phyloP scores from a whole-genome alignment of 2,329 filamentous ascomycete genomes.

The Grosmannia clavigera region DNA sequence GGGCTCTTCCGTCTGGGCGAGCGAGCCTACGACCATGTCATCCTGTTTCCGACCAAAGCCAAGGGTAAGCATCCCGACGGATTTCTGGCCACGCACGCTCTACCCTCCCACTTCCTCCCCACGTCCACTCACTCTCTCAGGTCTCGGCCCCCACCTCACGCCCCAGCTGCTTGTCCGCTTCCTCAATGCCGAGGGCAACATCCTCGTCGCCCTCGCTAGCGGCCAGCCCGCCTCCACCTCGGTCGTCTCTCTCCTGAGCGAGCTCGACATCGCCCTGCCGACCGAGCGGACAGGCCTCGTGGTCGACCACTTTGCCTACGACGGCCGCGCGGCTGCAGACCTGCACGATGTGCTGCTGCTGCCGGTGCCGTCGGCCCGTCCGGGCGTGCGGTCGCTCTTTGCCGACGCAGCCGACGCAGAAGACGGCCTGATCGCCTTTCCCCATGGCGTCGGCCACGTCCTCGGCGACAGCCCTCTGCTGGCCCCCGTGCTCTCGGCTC shows the following conservation, averaged over 20 bases:
- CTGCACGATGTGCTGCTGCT: slow-evolving; percentile 82
- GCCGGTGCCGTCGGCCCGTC: slow-evolving; percentile 46
- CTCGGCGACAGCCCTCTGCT: slow-evolving; percentile 70
- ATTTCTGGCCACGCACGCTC: too few relatives aligned
- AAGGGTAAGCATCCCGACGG: slow-evolving; percentile 49
- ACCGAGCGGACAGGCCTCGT: slow-evolving; percentile 73
- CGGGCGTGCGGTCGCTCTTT: slow-evolving; percentile 70
- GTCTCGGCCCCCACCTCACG: slow-evolving; percentile 77
- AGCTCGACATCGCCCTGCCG: slow-evolving; percentile 83
- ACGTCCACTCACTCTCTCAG: slow-evolving; percentile 25
- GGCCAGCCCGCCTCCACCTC: slow-evolving; percentile 56
- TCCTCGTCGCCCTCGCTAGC: slow-evolving; percentile 74
- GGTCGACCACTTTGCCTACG: slow-evolving; percentile 94
- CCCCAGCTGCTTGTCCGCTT: slow-evolving; percentile 83
- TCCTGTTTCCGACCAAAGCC: slow-evolving; percentile 77
- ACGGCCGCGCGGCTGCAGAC: slow-evolving; percentile 61
- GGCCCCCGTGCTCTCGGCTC: slow-evolving; percentile 69
- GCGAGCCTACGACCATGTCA: slow-evolving; percentile 78
- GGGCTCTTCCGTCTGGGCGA: slow-evolving; percentile 77
- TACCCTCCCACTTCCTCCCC: neutral
- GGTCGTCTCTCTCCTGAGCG: slow-evolving; percentile 65
- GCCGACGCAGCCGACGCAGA: slow-evolving; percentile 30
- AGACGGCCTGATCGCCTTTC: slow-evolving; percentile 59
- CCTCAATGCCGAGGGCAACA: slow-evolving; percentile 79
- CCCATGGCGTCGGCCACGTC: slow-evolving; percentile 66